A percentile compares a stretch with the other conserved stretches of the same genome.
Evolutionary conservation across 331 rosid genomes (phyloP).

Genomic region (Pyrus hybrid): DNA sequence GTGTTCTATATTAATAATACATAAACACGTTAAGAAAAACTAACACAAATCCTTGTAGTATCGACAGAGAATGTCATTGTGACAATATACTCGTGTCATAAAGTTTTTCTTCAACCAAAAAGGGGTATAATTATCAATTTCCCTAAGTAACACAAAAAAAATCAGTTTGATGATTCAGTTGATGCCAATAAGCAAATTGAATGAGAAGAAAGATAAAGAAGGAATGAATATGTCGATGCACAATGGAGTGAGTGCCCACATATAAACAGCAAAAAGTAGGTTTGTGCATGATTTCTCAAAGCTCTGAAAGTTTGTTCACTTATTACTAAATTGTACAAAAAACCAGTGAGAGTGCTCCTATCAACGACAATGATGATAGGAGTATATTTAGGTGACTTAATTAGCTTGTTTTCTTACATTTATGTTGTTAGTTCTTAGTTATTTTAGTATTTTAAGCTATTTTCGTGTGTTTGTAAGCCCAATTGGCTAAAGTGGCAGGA

Average conservation of each 20-base stretch:
- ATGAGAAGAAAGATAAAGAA: background rate
- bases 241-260: conserved; percentile 1
- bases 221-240: conserved; percentile 21
- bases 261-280: conserved; percentile 3
- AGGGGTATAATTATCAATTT: conserved; percentile 13
- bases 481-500: too few species aligned
- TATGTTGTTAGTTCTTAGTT: too few species aligned
- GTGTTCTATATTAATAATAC: too few species aligned
- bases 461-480: too few species aligned
- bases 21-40: too few species aligned
- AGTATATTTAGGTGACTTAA: too few species aligned
- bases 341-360: conserved; percentile 20
- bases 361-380: too few species aligned
- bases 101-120: background rate
- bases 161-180: background rate
- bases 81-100: too few species aligned
- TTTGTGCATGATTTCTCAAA: conserved; percentile 6
- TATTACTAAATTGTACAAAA: background rate
- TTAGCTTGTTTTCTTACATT: too few species aligned
- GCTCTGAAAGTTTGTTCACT: background rate
- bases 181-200: background rate
- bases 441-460: too few species aligned
- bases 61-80: too few species aligned
- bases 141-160: background rate
- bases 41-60: too few species aligned